Evolutionary conservation across 352 stramenopile genomes (phyloP), one percentile per base, ranked within the genome.

Genomic region (Phytophthora citrophthora): DNA sequence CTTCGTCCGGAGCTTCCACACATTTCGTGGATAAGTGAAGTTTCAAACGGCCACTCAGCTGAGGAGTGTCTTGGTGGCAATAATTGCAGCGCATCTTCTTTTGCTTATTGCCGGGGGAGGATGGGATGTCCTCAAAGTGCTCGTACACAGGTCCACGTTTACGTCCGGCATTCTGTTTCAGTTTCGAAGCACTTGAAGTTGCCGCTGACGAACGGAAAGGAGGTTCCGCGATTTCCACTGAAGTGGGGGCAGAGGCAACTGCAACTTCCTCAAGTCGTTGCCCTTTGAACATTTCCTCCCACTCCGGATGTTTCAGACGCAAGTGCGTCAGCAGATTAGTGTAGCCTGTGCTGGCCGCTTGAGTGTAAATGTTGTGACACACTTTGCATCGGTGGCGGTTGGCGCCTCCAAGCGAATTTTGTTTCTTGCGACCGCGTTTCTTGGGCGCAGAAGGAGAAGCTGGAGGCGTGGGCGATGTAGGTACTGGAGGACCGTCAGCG

Each of bases 301-400:
- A 80, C 26, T 70, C 57, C 1, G 51, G 41, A 52, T 80, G 72
- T 60, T 80, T 80, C 12, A 80, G 60, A 11, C 72, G 72, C 47
- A 80, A 44, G 29, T 80, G 72, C 12, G 72, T 77, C 47, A 80
- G 54, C 5, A 80, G 56, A 36, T 80, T 80, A 5, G 72, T 77
- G 44, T 80, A 80, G 23, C 72, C 72, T 2, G 72, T 77, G 29
- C 57, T 72, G 9, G 54, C 48, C 10, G 63, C 71, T 38, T 80
- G 68, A 1, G 64, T 66, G 41, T 80, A 80, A 10, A 64, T 38
- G 16, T 80, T 68, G 9, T 45, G n/a, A 49, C 72, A 80, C 47
- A 75, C 15, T 27, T 70, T 70, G 50, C 72, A 80, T 23, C 60
- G 56, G 34, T 80, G 72, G 31, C 68, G 72, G 40, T 70, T 76